Evolutionary conservation across 1,284 basidiomycete species (phyloP).

Genomic region (Tetrapyrgos nigripes): DNA sequence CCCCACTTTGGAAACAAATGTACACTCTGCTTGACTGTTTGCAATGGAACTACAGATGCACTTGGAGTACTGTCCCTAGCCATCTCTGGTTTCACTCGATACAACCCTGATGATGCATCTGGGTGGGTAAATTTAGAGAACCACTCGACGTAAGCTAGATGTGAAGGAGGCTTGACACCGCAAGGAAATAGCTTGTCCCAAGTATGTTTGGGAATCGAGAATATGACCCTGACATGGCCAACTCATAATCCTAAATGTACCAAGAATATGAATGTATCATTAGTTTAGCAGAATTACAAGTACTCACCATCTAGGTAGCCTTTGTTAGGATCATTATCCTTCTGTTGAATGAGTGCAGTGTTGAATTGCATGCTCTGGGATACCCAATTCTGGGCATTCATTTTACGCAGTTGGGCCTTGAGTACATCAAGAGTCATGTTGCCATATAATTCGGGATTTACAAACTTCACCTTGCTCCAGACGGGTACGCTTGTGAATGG

Average conservation of each 20-base stretch:
- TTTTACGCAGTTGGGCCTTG: not conserved
- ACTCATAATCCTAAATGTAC: slow-evolving; percentile 1
- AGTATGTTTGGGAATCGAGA: slow-evolving; percentile 7
- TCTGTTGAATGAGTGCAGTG: not conserved
- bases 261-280: not conserved
- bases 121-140: slow-evolving; percentile 23
- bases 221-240: slow-evolving; percentile 12
- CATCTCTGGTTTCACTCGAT: slow-evolving; percentile 6
- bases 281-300: not conserved
- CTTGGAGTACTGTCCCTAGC: not conserved
- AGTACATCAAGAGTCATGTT: not conserved
- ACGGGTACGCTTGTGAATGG: not conserved
- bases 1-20: slow-evolving; percentile 27
- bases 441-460: not conserved
- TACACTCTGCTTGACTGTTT: slow-evolving; percentile 17
- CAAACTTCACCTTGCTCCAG: not conserved
- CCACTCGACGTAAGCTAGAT: slow-evolving; percentile 31
- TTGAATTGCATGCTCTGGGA: not conserved
- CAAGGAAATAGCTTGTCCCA: not conserved
- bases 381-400: not conserved
- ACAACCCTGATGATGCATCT: slow-evolving; percentile 14
- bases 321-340: not conserved
- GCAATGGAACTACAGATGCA: slow-evolving; percentile 26
- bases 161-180: slow-evolving; percentile 10
- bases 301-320: not conserved